Evolutionary conservation across 2,329 filamentous ascomycete species (phyloP), one percentile per base, ranked within the genome.

Genomic region (Clonostachys chloroleuca): DNA sequence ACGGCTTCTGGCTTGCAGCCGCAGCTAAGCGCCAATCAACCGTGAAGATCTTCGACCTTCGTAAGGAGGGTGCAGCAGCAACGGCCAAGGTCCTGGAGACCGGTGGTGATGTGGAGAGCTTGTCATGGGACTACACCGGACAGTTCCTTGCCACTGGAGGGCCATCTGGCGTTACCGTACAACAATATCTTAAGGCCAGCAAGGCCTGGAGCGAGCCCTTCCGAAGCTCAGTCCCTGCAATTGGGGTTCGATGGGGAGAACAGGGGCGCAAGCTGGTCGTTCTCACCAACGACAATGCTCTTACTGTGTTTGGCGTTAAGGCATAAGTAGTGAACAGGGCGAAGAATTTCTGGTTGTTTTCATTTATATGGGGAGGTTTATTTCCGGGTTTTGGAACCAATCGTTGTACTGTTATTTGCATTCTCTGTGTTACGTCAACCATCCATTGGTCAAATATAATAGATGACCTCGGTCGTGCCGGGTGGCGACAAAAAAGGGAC

Each of bases 1-100:
- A 99, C 57, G 94, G 94, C 20, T 96, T 89, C 58, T 97, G 92
- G 89, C 84, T 99, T 53, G 92, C 92, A 2, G 87, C 90, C 6
- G 85, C 86, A 8, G 83, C 86, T 49, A 84, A 90, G 65, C 84
- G 83, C 33, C 88, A 91, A 54, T 87, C 83, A 18, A 85, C 77
- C 20, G 85, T 96, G 36, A 88, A 88, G 10, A 83, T 97, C 47
- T 97, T 95, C 75, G 92, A 97, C 66, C 77, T 99, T 51, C 86
- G 94, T 57, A 96, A 95, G 69, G 84, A 96, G 56, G 87, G 92
- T 51, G 91, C 89, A 55, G 85, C 87, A 16, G 84, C 85, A 6
- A 80, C 84, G 58, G 84, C 85, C 62, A 95, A 95, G 76, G 81
- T 87, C n/a, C 75, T 99, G 39, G 90, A 96, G 54, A 85, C 87